Evolutionary conservation across 2,329 filamentous ascomycete genomes (phyloP), one percentile per base, ranked within the genome.

Genomic region (Aspergillus pseudonomiae): DNA sequence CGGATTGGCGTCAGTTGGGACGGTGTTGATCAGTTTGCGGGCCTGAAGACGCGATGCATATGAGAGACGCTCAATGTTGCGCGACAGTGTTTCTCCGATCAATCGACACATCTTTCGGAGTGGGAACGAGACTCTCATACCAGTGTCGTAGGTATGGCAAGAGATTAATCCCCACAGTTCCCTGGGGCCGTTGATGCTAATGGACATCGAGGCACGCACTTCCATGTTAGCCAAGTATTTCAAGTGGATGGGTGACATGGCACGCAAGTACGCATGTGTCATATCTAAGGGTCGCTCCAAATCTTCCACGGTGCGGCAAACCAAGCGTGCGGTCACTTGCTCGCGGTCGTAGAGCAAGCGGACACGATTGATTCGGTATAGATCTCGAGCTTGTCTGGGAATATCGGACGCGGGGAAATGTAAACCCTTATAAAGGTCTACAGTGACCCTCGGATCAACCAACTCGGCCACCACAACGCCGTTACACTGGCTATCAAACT

Each of bases 151-250:
- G 0, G 90, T 87, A 73, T 97, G 93, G 65, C 93, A 96, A 1
- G 92, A 89, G 46, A 97, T 93, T 32, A 97, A 80, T 0, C 93
- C 94, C 94, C 93, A 97, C 0, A 97, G 80, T 70, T 96, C 91
- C 68, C 86, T 84, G 70, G 96, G 95, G 0, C 91, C 91, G 67
- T 93, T 95, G 72, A 97, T 91, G 1, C 93, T 96, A 65, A 97
- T 93, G 0, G 93, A 96, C 93, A 97, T 97, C 67, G 92, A 96
- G 0, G 92, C 92, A n/a, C 93, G 88, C 0, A 96, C 93, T 9
- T 89, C 90, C 93, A 97, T 97, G 73, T 97, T 93, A 6, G 81
- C 85, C 3, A 97, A 82, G 70, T 96, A 97, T 73, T 96, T 96
- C 60, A 96, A 77, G 48, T 96, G 94, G 0, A 93, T 93, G 1